Percentiles rank a stretch among this genome's conserved stretches.
Conservation (phyloP, 257 asterid genomes). For the Solanum ossicruentum region DNA sequence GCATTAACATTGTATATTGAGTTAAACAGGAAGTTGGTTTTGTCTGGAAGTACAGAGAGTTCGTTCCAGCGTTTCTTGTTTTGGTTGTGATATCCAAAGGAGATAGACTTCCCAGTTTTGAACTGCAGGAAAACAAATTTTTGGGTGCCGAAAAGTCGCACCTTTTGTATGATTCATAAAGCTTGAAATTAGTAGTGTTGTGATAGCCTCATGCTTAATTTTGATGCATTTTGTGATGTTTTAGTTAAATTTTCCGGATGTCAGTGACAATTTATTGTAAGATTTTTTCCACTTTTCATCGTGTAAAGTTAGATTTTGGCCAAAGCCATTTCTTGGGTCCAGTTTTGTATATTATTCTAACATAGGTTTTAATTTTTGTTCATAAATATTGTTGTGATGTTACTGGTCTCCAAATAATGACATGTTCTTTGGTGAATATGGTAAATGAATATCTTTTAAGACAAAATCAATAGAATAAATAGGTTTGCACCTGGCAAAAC, state of each 20-base stretch:
- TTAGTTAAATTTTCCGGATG: background rate
- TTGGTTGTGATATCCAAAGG: background rate
- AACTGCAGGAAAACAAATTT: background rate
- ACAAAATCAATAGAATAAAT: background rate
- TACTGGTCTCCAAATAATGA: background rate
- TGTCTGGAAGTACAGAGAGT: background rate
- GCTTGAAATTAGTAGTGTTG: background rate
- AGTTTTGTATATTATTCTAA: background rate
- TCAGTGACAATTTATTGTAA: background rate
- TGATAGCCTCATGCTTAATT: background rate
- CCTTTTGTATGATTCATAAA: background rate
- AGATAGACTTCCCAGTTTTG: background rate
- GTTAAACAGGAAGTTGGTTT: background rate
- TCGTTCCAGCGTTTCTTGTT: background rate
- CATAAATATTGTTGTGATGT: background rate
- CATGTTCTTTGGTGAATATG: background rate
- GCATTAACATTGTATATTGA: constrained; percentile 7
- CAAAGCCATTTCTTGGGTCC: background rate
- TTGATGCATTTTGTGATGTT: background rate
- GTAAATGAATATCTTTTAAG: background rate
- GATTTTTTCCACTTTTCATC: background rate
- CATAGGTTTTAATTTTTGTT: background rate
- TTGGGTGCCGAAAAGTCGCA: background rate
- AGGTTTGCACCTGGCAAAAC: background rate
- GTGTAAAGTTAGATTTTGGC: background rate